Percentiles rank a stretch among this genome's conserved stretches.
Evolutionary conservation across 768 basidiomycete genomes (phyloP).

Genomic region (Russula sp.): DNA sequence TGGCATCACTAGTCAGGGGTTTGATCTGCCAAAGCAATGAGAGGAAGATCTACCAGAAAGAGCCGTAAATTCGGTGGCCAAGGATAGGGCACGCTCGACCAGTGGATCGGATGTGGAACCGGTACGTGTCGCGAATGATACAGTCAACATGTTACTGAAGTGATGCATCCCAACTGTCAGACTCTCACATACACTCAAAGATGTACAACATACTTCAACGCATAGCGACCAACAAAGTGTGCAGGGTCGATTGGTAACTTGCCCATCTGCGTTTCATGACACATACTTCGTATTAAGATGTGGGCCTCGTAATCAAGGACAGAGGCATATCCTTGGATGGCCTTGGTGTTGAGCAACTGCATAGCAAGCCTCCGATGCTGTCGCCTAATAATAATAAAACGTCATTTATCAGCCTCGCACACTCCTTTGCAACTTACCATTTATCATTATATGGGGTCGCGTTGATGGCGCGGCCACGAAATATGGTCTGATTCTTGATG

Average conservation of each 20-base stretch:
- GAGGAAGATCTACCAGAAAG: constrained; percentile 31
- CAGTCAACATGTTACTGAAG: constrained; percentile 49
- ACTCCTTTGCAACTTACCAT: constrained; percentile 36
- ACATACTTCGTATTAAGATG: constrained; percentile 42
- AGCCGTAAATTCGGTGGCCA: constrained; percentile 47
- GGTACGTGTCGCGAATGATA: constrained; percentile 46
- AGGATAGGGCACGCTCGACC: constrained; percentile 38
- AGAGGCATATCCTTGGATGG: constrained; percentile 40
- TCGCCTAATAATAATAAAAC: constrained; percentile 37
- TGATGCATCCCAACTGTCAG: constrained; percentile 27
- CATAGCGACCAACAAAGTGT: constrained; percentile 41
- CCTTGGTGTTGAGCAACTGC: constrained; percentile 37
- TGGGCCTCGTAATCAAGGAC: constrained; percentile 43
- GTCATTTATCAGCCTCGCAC: not conserved
- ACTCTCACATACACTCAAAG: not conserved
- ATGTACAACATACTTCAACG: constrained; percentile 31
- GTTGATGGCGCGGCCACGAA: constrained; percentile 45
- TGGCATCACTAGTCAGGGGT: not conserved
- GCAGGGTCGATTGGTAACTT: constrained; percentile 40
- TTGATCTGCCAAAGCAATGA: not conserved
- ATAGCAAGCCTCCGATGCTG: constrained; percentile 38
- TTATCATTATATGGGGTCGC: constrained; percentile 44
- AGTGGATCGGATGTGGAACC: constrained; percentile 42
- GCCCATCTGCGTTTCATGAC: constrained; percentile 38
- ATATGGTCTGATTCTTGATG: constrained; percentile 46